Percentiles rank a stretch among this genome's conserved stretches.
These are phyloP conservation scores for Ustilago tritici DNA, from an alignment of 1,284 basidiomycete genomes.

Conservation along the genomic window DNA sequence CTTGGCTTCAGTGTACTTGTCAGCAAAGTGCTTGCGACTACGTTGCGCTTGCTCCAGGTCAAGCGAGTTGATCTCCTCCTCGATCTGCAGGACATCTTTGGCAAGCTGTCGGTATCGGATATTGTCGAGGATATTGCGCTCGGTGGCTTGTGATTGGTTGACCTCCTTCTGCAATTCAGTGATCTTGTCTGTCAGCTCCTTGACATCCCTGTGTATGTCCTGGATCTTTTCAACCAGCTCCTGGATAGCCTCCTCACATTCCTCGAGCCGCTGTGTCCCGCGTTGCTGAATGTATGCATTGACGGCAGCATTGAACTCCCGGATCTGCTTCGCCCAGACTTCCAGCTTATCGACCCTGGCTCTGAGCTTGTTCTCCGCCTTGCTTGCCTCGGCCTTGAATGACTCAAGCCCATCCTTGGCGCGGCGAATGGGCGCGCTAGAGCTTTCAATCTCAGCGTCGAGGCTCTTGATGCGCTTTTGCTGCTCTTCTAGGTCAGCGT, in stretches of 20 bases:
- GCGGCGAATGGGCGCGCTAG: slow-evolving; percentile 77
- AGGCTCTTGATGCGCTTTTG: slow-evolving; percentile 66
- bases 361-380: slow-evolving; percentile 74
- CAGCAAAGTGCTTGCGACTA: slow-evolving; percentile 80
- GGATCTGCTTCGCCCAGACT: slow-evolving; percentile 55
- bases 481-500: slow-evolving; percentile 73
- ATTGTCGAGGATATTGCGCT: slow-evolving; percentile 84
- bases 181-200: slow-evolving; percentile 47
- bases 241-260: slow-evolving; percentile 51
- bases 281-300: slow-evolving; percentile 49
- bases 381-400: slow-evolving; percentile 74
- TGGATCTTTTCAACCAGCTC: slow-evolving; percentile 61
- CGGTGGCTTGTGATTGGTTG: slow-evolving; percentile 69
- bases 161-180: slow-evolving; percentile 67
- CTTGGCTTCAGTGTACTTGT: slow-evolving; percentile 79
- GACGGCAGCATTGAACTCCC: slow-evolving; percentile 40
- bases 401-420: slow-evolving; percentile 77
- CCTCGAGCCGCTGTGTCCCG: slow-evolving; percentile 48
- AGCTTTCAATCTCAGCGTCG: slow-evolving; percentile 76
- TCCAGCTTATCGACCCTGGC: slow-evolving; percentile 35
- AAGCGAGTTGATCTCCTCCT: slow-evolving; percentile 77
- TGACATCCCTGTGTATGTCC: slow-evolving; percentile 39
- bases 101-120: slow-evolving; percentile 80
- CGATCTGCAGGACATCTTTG: slow-evolving; percentile 77
- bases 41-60: slow-evolving; percentile 57